Evolutionary conservation across 2,329 filamentous ascomycete genomes (phyloP), one percentile per base, ranked within the genome.

Genomic region (Leptographium galeiforme): DNA sequence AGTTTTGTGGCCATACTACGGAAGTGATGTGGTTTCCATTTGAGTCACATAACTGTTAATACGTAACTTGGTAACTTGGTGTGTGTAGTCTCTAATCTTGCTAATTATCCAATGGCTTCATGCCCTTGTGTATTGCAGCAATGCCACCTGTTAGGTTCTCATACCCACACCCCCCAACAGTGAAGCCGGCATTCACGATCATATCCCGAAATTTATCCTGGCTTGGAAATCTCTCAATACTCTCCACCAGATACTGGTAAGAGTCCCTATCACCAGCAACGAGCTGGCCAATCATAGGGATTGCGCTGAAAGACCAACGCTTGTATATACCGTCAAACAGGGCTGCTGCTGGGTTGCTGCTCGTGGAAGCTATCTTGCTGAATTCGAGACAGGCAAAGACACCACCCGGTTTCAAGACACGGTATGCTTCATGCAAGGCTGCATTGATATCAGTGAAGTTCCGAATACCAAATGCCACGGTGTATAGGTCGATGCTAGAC

Each of bases 191-290:
- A 32, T 84, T 79, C 60, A 78, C 68, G 63, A 95, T 93, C 87
- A 95, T 89, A 38, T 80, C 76, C 59, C 84, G 78, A 64, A 95
- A 98, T 60, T 88, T 82, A 51, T 82, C 77, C 72, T 98, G 94
- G 60, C 74, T 84, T 0, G 93, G 94, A 66, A 97, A 97, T 48
- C 79, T 75, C 70, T 96, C 90, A 67, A 98, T 98, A 68, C 90
- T 96, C 76, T 98, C 93, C 11, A 98, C 93, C 11, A 98, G 76
- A 70, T 98, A 98, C 74, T 98, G 93, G 69, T 98, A 98, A 66
- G 89, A 95, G 64, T 94, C 91, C 54, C 91, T 77, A 66, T 98
- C 94, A 8, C 88, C 89, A 2, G 93, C 91, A 16, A 98, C 90
- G 56, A 98, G 66, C 71, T 98, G 91, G 3, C 93, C 94, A 63